Evolutionary conservation across 768 basidiomycete species (phyloP), one percentile per base, ranked within the genome.

Genomic region (Nidularia sp.): DNA sequence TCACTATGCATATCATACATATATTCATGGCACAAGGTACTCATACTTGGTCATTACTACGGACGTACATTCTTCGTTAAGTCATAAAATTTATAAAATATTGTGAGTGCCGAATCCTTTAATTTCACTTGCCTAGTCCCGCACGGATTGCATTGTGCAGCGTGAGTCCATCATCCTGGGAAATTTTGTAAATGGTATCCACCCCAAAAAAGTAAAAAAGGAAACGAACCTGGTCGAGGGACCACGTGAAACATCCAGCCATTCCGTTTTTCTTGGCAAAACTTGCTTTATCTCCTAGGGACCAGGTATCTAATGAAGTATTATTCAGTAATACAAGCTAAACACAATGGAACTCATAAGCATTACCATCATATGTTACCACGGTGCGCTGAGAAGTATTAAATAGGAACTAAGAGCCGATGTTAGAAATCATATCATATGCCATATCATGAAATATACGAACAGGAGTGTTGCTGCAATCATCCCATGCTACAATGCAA

Each of bases 391-490:
- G 71, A 3, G 69, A 57, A 15, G 65, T 69, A 49, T 80, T 73
- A 67, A 68, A 83, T 25, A 81, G 64, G 63, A 67, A 81, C 73
- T 77, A 50, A 9, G 42, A 13, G 45, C 47, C 25, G 25, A 29
- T 29, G 25, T 29, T 29, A 29, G 25, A 29, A 29, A 29, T 29
- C 25, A 29, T 29, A 29, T 29, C 25, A 29, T 29, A 29, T 29
- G 25, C 4, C 25, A 29, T 29, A 29, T 29, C 25, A 4, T 4
- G 25, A 29, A 29, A 29, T 29, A 29, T 13, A 60, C 63, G 4
- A 62, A 85, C 75, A n/a, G 85, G 87, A 31, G 86, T 88, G 57
- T 79, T 76, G 48, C 84, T 85, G 69, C 85, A 88, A 45, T 76
- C 65, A 62, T 88, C 85, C 87, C 87, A 89, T 6, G 60, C 81